Conservation (phyloP, 73 alveolate species). For the Paramecium sonneborni region DNA sequence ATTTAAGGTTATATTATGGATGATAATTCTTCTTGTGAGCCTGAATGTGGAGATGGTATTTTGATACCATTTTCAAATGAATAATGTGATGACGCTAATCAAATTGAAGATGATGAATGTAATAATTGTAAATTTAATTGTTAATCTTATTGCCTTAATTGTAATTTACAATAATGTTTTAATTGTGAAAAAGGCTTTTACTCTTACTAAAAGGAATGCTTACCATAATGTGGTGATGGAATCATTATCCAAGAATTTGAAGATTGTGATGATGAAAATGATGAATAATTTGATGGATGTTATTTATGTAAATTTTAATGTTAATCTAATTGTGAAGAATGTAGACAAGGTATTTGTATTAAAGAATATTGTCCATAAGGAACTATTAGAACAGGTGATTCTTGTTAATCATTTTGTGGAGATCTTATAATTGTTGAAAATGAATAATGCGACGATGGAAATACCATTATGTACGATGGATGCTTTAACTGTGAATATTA, state of each 20-base stretch:
- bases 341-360: neutral
- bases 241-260: neutral
- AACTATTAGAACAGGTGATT: neutral
- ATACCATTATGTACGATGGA: neutral
- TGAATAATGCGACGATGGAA: neutral
- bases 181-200: neutral
- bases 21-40: neutral
- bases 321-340: neutral
- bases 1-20: neutral
- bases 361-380: neutral
- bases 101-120: neutral
- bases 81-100: neutral
- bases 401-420: neutral
- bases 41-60: constrained; percentile 62
- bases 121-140: neutral
- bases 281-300: neutral
- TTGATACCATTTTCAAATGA: neutral
- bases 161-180: neutral
- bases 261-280: constrained; percentile 2
- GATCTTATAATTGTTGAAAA: neutral
- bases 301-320: neutral
- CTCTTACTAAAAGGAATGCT: neutral
- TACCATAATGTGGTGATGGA: neutral
- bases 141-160: neutral
- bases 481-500: neutral